Evolutionary conservation across 140 eudicot genomes (phyloP), one percentile per base, ranked within the genome.

Genomic region (Anethum foeniculum): DNA sequence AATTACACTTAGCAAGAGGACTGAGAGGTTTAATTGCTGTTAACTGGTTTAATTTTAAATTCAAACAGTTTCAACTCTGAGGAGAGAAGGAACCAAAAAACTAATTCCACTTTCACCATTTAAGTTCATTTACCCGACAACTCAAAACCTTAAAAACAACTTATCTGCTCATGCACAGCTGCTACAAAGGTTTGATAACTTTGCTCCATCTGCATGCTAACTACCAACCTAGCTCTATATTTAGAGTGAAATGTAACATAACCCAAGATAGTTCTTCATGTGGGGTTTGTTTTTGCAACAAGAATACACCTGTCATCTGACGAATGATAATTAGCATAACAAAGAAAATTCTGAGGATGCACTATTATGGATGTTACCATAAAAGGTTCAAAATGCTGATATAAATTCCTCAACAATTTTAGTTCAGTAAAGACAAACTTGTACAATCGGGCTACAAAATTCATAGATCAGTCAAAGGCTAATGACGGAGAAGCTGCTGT

Each of bases 291-390:
- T 60, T 23, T 1, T 12, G 39, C 9, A 7, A 64, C 36, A 65
- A 65, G 21, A 27, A 27, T 28, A 25, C 30, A 65, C 4, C 34
- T 27, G 72, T 65, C 15, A n/a, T 9, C 21, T 65, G 72, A 11
- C 2, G 0, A 27, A 28, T 65, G 21, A 65, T 28, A 8, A 58
- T 65, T 38, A 38, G 38, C n/a, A 19, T 38, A 38, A 38, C 12
- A 71, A 6, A 2, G n/a, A 19, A 30, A 71, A 38, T 71, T 28
- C 83, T 71, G 77, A 80, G 77, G 80, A 64, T 82, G 81, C 86
- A 87, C 85, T 76, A 65, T 77, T 58, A 84, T 47, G 73, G 28
- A 77, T 77, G 80, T 60, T 58, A 82, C 77, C 77, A 62, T 38
- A 30, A 69, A 48, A 84, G 48, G 83, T 84, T 82, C 48, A 82